Base-by-base conservation (phyloP, 805 yeast genomes). In the Starmerella khaoyaiensis region DNA sequence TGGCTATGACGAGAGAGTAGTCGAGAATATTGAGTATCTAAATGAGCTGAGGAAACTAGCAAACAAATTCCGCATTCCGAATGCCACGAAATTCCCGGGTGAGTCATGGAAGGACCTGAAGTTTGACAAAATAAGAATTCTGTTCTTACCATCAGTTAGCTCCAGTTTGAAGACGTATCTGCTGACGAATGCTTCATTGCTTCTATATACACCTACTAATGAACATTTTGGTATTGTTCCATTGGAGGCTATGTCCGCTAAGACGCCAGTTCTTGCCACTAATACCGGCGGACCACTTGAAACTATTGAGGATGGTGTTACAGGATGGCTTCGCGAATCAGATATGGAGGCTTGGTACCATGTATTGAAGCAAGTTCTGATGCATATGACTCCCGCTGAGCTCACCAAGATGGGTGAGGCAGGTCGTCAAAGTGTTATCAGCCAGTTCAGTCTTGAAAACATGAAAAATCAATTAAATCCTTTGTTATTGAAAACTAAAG, bases 151-250 rank as follows among this genome's bases (percentile, higher is more conserved):
- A 0, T 82, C 94, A 0, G 71, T 87, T 7, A 68, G 79, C 28
- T 66, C 83, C 1, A 54, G 67, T 2, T 55, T 79, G 41, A 82
- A 83, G 58, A 74, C 66, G 53, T 61, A 68, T 2, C 64, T 90
- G 20, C 60, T 90, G 23, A 55, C 67, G 26, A 57, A 63, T 8
- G 66, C 86, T 2, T 67, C 68, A 32, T 48, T 79, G 39, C 64
- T 90, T 17, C 59, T 86, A 31, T 90, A 90, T 54, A 90, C 99
- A 0, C 98, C 99, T 3, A 67, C 79, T 0, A 70, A 69, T 50
- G 98, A 90, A 57, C 99, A 90, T 60, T 90, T 90, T 55, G 99
- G 99, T 11, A 90, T 90, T 46, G 99, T 90, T 8, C 99, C 99
- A 1, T 66, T 90, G 12, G 98, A 90, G 56, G 86, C 94, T 10